Evolutionary conservation across 805 yeast species (phyloP).

Genomic region (Pichia nakasei): DNA sequence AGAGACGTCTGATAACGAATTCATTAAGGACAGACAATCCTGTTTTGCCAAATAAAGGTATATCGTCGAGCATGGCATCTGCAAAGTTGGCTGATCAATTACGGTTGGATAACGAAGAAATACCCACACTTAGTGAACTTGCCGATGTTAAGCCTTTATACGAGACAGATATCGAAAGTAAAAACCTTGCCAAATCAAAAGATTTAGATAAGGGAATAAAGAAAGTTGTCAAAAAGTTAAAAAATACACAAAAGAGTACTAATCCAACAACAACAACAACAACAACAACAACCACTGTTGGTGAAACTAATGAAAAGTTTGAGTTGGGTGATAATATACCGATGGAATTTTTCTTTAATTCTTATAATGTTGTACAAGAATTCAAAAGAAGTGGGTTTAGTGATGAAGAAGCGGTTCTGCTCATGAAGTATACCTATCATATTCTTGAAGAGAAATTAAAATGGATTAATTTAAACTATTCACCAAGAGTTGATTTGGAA

Average conservation of each 20-base stretch:
- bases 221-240: background rate
- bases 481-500: conserved; percentile 61
- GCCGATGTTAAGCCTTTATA: background rate
- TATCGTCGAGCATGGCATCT: too few relatives aligned
- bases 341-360: conserved; percentile 43
- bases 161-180: background rate
- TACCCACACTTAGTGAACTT: background rate
- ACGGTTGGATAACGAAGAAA: background rate
- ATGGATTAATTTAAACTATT: conserved; percentile 38
- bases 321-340: conserved; percentile 13
- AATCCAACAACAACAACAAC: background rate
- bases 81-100: too few relatives aligned
- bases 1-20: too few relatives aligned
- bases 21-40: too few relatives aligned
- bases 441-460: conserved; percentile 32
- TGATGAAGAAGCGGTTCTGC: conserved; percentile 48
- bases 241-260: background rate
- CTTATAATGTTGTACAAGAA: conserved; percentile 49
- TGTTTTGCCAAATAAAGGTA: too few relatives aligned
- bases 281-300: background rate
- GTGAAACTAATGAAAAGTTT: background rate
- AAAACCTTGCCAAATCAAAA: background rate
- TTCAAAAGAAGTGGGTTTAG: conserved; percentile 51
- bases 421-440: conserved; percentile 38
- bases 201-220: background rate